Evolutionary conservation across 2,329 filamentous ascomycete genomes (phyloP).

Genomic region (Cyphellophora europaea): DNA sequence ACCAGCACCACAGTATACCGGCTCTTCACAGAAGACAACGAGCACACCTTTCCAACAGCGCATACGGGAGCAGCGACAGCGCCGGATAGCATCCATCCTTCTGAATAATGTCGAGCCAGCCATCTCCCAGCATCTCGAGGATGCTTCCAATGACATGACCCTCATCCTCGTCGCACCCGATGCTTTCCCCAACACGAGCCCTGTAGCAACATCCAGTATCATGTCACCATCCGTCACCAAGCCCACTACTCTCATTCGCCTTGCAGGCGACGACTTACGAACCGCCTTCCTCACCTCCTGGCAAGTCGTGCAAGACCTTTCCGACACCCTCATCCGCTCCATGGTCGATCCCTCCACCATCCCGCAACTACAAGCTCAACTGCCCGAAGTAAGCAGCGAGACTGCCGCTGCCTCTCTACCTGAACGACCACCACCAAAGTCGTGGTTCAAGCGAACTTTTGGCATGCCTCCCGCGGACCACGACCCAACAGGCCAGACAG

Average conservation of each 20-base stretch:
- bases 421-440: slow-evolving; percentile 6
- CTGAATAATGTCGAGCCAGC: slow-evolving; percentile 31
- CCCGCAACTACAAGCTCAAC: slow-evolving; percentile 1
- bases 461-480: slow-evolving; percentile 10
- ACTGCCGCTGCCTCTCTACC: slow-evolving; percentile 3
- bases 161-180: slow-evolving; percentile 37
- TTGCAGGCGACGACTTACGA: slow-evolving; percentile 30
- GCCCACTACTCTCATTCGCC: slow-evolving; percentile 22
- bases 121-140: slow-evolving; percentile 28
- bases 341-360: slow-evolving; percentile 16
- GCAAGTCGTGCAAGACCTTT: slow-evolving; percentile 30
- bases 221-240: slow-evolving; percentile 15
- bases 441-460: slow-evolving; percentile 12
- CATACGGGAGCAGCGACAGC: slow-evolving; percentile 22
- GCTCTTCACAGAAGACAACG: slow-evolving; percentile 17
- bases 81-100: slow-evolving; percentile 30
- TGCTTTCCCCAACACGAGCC: slow-evolving; percentile 14
- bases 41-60: slow-evolving; percentile 23
- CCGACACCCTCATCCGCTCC: slow-evolving; percentile 23
- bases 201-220: slow-evolving; percentile 24
- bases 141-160: slow-evolving; percentile 33
- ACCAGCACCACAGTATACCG: background rate
- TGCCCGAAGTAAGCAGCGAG: background rate
- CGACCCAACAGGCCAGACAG: slow-evolving; percentile 16
- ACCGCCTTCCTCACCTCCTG: slow-evolving; percentile 35